Conservation (phyloP, 805 yeast genomes). For the Schwanniomyces pseudopolymorphus region DNA sequence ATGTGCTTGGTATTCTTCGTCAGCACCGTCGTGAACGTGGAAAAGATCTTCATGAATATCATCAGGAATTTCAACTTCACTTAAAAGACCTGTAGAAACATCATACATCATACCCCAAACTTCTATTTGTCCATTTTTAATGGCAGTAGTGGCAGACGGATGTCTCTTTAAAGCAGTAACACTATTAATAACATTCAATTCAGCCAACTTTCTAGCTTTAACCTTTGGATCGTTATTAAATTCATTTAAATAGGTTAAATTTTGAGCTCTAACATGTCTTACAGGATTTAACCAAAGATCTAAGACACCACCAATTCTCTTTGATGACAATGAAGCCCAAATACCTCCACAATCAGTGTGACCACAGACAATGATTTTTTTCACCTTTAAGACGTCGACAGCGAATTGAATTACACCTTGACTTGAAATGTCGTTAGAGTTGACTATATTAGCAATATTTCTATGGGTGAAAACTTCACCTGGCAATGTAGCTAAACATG, state of each 20-base stretch:
- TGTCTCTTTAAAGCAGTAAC: slow-evolving; percentile 64
- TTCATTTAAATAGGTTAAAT: slow-evolving; percentile 48
- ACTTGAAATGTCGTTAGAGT: slow-evolving; percentile 67
- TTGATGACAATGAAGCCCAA: slow-evolving; percentile 69
- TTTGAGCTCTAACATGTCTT: slow-evolving; percentile 66
- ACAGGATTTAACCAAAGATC: slow-evolving; percentile 71
- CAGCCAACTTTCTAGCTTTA: slow-evolving; percentile 64
- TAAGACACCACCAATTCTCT: slow-evolving; percentile 64
- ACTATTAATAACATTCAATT: slow-evolving; percentile 73
- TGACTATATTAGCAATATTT: slow-evolving; percentile 80
- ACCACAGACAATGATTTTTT: slow-evolving; percentile 83
- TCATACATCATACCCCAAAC: slow-evolving; percentile 85
- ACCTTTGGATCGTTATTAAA: slow-evolving; percentile 48
- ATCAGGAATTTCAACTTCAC: slow-evolving; percentile 36
- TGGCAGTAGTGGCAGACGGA: slow-evolving; percentile 67
- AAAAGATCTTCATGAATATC: slow-evolving; percentile 46
- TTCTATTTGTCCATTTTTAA: slow-evolving; percentile 60
- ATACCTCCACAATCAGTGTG: slow-evolving; percentile 96
- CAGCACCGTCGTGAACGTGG: slow-evolving; percentile 30
- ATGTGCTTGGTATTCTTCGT: slow-evolving; percentile 1
- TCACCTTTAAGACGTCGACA: slow-evolving; percentile 77
- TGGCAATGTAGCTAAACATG: slow-evolving; percentile 71
- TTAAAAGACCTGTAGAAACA: slow-evolving; percentile 69
- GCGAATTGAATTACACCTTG: slow-evolving; percentile 86
- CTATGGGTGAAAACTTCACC: slow-evolving; percentile 91